Conservation (phyloP, 164 flowering plant genomes). For the Stephania yunnanensis region DNA sequence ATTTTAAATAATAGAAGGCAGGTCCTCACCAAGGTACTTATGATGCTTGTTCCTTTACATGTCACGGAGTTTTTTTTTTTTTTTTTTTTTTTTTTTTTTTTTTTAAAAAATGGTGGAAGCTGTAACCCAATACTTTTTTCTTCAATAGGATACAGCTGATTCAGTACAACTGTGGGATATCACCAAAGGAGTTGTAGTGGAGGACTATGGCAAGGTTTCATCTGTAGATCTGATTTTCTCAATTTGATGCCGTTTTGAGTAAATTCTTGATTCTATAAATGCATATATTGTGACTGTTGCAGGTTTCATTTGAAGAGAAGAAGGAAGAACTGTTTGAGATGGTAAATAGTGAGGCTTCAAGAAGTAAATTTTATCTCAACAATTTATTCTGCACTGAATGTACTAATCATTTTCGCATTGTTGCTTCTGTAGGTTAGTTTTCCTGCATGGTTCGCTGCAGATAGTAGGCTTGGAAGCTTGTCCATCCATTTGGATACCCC, state of each 20-base stretch:
- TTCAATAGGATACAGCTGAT: conserved; percentile 70
- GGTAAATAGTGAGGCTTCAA: conserved; percentile 34
- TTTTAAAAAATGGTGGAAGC: neutral
- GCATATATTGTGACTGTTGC: conserved; percentile 9
- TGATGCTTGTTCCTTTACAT: conserved; percentile 5
- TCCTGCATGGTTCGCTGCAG: conserved; percentile 95
- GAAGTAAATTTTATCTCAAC: neutral
- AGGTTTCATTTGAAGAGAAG: conserved; percentile 92
- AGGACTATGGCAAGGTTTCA: conserved; percentile 87
- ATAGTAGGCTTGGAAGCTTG: conserved; percentile 88
- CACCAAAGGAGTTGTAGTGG: conserved; percentile 75
- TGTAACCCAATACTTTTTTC: neutral
- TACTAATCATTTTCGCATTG: conserved; percentile 2
- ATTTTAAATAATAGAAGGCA: conserved; percentile 89
- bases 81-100: neutral
- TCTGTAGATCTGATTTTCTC: neutral
- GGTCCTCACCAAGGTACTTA: conserved; percentile 78
- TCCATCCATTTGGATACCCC: conserved; percentile 95
- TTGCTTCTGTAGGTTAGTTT: conserved; percentile 71
- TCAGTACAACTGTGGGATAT: conserved; percentile 96
- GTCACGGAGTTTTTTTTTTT: neutral
- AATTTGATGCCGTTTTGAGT: neutral
- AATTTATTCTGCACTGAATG: neutral
- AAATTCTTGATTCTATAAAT: neutral
- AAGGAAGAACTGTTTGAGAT: conserved; percentile 91